phyloP scores from a whole-genome alignment of 306 rosid species.

The Delonix regia region DNA sequence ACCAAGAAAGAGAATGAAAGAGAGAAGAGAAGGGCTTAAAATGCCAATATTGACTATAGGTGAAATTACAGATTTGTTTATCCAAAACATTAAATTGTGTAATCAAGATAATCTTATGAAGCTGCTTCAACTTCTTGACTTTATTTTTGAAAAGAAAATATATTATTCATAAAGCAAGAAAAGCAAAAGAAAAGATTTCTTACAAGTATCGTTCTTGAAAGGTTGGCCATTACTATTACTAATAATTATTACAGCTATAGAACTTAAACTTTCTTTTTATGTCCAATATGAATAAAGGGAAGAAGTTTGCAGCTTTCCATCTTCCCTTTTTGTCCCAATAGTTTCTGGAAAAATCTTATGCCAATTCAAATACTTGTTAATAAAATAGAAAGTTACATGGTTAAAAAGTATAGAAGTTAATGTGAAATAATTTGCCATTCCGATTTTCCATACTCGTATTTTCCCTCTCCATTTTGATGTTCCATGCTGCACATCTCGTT shows the following conservation, averaged over 20 bases:
- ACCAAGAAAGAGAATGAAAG: neutral
- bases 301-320: neutral
- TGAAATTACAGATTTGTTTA: neutral
- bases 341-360: neutral
- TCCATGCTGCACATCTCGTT: neutral
- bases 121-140: neutral
- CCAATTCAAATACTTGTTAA: neutral
- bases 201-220: neutral
- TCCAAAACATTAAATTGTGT: neutral
- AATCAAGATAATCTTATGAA: neutral
- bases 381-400: neutral
- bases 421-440: neutral
- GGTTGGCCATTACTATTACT: neutral
- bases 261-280: neutral
- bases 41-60: neutral
- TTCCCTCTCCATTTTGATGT: neutral
- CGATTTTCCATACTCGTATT: neutral
- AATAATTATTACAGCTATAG: no score
- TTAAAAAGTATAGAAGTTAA: no score
- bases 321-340: neutral
- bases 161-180: neutral
- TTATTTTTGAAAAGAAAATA: neutral
- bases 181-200: neutral
- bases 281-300: neutral
- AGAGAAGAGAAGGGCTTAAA: neutral